A percentile compares a stretch with the other conserved stretches of the same genome.
Evolutionary conservation across 805 yeast species (phyloP).

Genomic region (Ogataea populi-albae): DNA sequence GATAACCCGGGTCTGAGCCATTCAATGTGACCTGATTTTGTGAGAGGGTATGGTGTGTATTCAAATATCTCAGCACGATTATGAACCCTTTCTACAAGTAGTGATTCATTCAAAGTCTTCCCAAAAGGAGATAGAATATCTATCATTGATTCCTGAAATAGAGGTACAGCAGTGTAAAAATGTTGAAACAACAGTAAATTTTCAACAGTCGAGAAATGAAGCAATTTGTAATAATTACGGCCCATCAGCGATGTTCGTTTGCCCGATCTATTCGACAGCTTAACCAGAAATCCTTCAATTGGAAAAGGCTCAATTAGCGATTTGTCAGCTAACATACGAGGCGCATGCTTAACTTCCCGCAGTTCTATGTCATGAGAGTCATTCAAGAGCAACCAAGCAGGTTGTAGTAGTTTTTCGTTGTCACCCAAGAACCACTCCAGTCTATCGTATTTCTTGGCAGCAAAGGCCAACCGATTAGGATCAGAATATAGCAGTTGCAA

Average conservation of each 20-base stretch:
- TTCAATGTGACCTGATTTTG: conserved; percentile 48
- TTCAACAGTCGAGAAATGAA: conserved; percentile 63
- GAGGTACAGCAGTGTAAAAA: conserved; percentile 59
- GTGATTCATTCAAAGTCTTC: conserved; percentile 26
- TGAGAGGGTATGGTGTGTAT: conserved; percentile 54
- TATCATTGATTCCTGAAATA: conserved; percentile 33
- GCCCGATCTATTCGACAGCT: conserved; percentile 53
- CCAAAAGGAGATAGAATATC: conserved; percentile 36
- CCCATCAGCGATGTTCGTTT: conserved; percentile 24
- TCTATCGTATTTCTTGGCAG: conserved; percentile 68
- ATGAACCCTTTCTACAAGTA: conserved; percentile 18
- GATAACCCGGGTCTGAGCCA: conserved; percentile 53
- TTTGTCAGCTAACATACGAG: conserved; percentile 30
- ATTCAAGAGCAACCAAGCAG: conserved; percentile 41
- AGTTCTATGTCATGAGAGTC: conserved; percentile 58
- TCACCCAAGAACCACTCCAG: conserved; percentile 64
- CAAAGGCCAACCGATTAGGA: conserved; percentile 35
- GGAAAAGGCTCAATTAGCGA: conserved; percentile 59
- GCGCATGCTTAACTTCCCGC: conserved; percentile 44
- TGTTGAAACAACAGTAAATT: conserved; percentile 57
- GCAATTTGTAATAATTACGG: conserved; percentile 46
- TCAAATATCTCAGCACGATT: conserved; percentile 39
- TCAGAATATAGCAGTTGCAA: conserved; percentile 22
- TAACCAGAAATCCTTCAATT: conserved; percentile 75
- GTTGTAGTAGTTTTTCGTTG: conserved; percentile 39